phyloP scores from a whole-genome alignment of 257 asterid species.

The Jacaranda copaia region DNA sequence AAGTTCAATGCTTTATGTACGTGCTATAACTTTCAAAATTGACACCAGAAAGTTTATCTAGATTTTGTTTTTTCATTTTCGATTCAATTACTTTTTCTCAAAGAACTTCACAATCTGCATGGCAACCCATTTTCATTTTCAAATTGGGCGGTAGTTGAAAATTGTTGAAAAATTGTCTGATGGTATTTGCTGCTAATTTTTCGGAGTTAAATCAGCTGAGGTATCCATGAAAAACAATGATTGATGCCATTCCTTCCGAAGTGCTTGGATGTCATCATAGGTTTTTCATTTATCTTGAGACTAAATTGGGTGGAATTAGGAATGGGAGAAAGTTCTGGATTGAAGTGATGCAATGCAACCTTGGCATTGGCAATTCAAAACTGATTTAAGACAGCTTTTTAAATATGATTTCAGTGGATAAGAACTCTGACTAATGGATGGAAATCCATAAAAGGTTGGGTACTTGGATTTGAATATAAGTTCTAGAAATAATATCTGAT shows the following conservation, averaged over 20 bases:
- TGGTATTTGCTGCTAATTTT: conserved; percentile 14
- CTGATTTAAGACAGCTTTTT: not conserved
- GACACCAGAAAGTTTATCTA: not conserved
- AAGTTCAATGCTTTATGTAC: conserved; percentile 37
- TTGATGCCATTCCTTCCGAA: not conserved
- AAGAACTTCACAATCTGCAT: not conserved
- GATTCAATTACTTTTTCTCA: not conserved
- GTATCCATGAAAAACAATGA: not conserved
- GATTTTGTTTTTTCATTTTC: not conserved
- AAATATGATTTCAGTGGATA: conserved; percentile 2
- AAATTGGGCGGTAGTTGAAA: not conserved
- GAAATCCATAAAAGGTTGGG: not conserved
- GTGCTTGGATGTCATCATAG: not conserved
- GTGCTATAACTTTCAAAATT: conserved; percentile 14
- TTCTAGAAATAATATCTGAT: not conserved
- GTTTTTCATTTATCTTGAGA: conserved; percentile 18
- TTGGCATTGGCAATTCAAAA: conserved; percentile 9
- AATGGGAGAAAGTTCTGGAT: conserved; percentile 6
- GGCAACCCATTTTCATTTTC: not conserved
- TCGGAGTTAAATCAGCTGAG: not conserved
- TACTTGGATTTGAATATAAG: not conserved
- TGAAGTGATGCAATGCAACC: conserved; percentile 13
- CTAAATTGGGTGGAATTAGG: not conserved
- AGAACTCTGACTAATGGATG: conserved; percentile 17
- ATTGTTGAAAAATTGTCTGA: conserved; percentile 3